A percentile compares a stretch with the other conserved stretches of the same genome.
Evolutionary conservation across 2,329 filamentous ascomycete genomes (phyloP).

Genomic region (Calonectria hawksworthii): DNA sequence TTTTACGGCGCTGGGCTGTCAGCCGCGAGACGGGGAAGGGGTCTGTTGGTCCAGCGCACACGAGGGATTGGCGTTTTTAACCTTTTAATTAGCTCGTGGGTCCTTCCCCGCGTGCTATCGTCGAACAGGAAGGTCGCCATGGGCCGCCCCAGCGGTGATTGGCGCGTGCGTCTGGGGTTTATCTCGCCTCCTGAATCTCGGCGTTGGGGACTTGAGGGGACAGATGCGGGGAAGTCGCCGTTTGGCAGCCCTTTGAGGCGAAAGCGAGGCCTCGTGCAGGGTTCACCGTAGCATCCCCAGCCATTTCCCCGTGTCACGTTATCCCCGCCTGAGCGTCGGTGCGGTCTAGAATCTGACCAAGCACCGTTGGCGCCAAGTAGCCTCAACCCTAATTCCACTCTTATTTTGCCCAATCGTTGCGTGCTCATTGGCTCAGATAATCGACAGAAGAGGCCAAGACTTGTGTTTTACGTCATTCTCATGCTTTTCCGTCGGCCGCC

Average conservation of each 20-base stretch:
- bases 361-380: neutral
- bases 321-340: neutral
- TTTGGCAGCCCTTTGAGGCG: neutral
- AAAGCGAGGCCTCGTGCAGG: neutral
- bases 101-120: constrained; percentile 7
- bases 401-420: neutral
- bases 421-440: neutral
- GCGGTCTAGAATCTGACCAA: constrained; percentile 7
- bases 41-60: neutral
- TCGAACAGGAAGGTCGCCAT: neutral
- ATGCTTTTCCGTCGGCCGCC: neutral
- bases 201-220: too few relatives aligned
- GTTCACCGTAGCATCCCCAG: neutral
- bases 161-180: neutral
- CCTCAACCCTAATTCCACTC: constrained; percentile 4
- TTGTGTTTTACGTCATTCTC: neutral
- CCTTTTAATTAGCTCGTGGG: constrained; percentile 14
- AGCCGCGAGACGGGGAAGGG: neutral
- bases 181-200: constrained; percentile 6
- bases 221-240: neutral
- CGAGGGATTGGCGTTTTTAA: neutral
- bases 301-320: neutral
- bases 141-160: neutral
- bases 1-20: neutral
- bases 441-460: neutral